Evolutionary conservation across 495 filamentous ascomycete genomes (phyloP), one percentile per base, ranked within the genome.

Genomic region (Corynascus novoguineensis): DNA sequence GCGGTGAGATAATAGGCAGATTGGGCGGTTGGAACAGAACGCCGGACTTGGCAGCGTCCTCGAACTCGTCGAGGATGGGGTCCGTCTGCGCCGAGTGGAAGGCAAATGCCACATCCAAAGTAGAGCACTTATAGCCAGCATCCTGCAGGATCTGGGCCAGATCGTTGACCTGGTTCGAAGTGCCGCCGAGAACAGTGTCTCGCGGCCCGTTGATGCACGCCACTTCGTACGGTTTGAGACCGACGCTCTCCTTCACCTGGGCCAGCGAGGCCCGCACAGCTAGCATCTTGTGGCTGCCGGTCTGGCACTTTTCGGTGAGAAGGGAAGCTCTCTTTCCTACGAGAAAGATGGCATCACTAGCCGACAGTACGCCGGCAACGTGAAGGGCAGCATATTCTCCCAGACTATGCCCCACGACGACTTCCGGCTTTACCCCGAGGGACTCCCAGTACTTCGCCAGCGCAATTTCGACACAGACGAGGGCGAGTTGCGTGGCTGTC

Each of bases 311-410:
- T 27, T 84, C 74, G 15, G 84, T 80, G 6, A 95, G 76, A 15
- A 95, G 75, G 60, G 83, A 77, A 29, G 91, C 91, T 44, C 90
- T 82, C 35, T 79, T 78, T 19, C 90, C 91, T 51, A 90, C 86
- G 8, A 95, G 77, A 63, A 86, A 89, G 61, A 96, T 83, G 21
- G 88, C 85, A 65, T 95, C 90, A 58, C 81, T 82, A 28, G 82
- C 85, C 11, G 86, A 87, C 5, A 96, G 71, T 11, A 95, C 83
- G 48, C 89, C 91, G 19, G 90, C 83, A 32, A 86, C 83, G 62
- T 91, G 78, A 1, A 96, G 75, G 14, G 91, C 91, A 44, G 90
- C 89, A 71, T 92, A 96, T 68, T 96, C 90, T 51, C 91, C 91
- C n/a, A 82, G 62, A 66, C 88, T 93, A 74, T 97, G 92, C 24